Percentiles rank a stretch among this genome's conserved stretches.
Evolutionary conservation across 441 rosid species (phyloP).

Genomic region (Gossypium schwendimanii): DNA sequence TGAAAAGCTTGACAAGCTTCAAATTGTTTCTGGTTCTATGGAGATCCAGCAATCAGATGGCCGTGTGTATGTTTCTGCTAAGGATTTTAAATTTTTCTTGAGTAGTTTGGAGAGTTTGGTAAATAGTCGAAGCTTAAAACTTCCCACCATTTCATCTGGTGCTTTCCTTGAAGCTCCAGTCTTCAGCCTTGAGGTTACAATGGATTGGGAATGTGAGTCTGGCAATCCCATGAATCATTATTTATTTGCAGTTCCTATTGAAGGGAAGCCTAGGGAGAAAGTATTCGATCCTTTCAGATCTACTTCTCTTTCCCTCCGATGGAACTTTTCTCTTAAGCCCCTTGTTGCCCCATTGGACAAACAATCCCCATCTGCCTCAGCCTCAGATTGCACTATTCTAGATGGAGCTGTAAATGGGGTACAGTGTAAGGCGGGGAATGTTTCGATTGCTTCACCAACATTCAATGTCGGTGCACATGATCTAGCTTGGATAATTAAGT

Average conservation of each 20-base stretch:
- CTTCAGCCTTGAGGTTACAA: slow-evolving; percentile 75
- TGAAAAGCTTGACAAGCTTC: slow-evolving; percentile 89
- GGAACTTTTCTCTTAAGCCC: slow-evolving; percentile 85
- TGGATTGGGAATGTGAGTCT: slow-evolving; percentile 97
- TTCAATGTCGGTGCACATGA: slow-evolving; percentile 91
- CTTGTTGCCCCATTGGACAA: slow-evolving; percentile 26
- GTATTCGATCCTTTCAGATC: slow-evolving; percentile 96
- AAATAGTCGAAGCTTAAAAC: slow-evolving; percentile 53
- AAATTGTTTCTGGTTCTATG: slow-evolving; percentile 54
- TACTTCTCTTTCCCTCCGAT: slow-evolving; percentile 80
- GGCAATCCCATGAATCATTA: slow-evolving; percentile 91
- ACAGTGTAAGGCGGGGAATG: slow-evolving; percentile 34
- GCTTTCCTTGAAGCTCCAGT: slow-evolving; percentile 71
- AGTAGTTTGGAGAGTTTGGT: slow-evolving; percentile 94
- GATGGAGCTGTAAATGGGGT: slow-evolving; percentile 3
- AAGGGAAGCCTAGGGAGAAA: slow-evolving; percentile 76
- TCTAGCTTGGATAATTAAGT: slow-evolving; percentile 86
- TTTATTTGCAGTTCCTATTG: slow-evolving; percentile 78
- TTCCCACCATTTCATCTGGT: slow-evolving; percentile 44
- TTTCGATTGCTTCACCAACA: slow-evolving; percentile 44
- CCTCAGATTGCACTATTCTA: slow-evolving; percentile 20
- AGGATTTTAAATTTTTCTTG: slow-evolving; percentile 68
- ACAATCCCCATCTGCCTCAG: slow-evolving; percentile 33
- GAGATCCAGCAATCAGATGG: slow-evolving; percentile 97
- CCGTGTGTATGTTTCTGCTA: slow-evolving; percentile 59